Base-by-base conservation (phyloP, 192 early-diverging fungal species). In the Geosiphon pyriformis region DNA sequence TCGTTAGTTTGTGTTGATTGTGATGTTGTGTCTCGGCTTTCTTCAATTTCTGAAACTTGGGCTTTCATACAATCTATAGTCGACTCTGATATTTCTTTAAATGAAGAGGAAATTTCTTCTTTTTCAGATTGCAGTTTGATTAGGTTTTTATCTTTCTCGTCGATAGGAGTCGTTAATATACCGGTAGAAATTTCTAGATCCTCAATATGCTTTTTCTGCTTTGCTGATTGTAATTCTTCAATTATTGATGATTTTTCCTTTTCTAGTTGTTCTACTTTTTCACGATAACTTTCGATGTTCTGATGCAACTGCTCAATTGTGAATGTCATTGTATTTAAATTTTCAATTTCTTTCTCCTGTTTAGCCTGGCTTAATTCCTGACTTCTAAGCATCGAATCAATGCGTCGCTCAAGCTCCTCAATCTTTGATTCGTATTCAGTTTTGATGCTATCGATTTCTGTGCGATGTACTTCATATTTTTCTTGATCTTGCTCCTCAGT, bases 401-500 rank as follows among this genome's bases (percentile, higher is more conserved):
- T 59, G 20, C 29, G 20, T 42, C 37, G 18, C 25, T 30, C 30
- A 0, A 30, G 26, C 34, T 59, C 57, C 30, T 11, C 1, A 22
- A 31, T 33, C 37, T 20, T n/a, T 22, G 32, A 59, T 37, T n/a
- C 32, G 15, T 37, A n/a, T 59, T 68, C 52, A 18, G 50, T 3
- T 33, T 53, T 60, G 4, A 2, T 20, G 12, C 46, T 32, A 35
- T 17, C n/a, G 20, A n/a, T 30, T 29, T 27, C 33, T 26, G 70
- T 26, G 6, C 48, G 23, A 11, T 46, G 0, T 50, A 15, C 8
- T 10, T 23, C 22, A 20, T 37, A 33, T 35, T 68, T 59, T n/a
- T 67, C 25, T 6, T 32, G 20, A 1, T 25, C 22, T 20, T 72
- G 31, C 31, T 76, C 70, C 67, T 76, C 29, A 18, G 23, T 31